Base-by-base conservation (phyloP, 2,329 filamentous ascomycete genomes). In the Claviceps humidiphila region DNA sequence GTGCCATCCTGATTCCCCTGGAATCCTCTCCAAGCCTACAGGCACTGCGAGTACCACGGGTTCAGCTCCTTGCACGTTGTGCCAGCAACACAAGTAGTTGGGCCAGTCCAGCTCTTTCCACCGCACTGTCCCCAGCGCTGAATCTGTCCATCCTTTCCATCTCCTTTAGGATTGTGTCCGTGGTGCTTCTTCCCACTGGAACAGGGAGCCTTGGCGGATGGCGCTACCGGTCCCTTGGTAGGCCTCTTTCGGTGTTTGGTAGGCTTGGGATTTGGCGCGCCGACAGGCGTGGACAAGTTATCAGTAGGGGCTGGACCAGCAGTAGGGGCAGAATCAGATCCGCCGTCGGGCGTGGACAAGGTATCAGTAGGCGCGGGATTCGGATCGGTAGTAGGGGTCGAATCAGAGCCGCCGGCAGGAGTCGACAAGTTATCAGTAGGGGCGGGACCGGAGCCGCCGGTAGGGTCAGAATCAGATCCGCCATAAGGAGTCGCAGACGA, bases 41-140 rank as follows among this genome's bases (percentile, higher is more conserved):
- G 16, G 16, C 50, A 51, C 50, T 51, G 50, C 37, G 50, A 45
- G n/a, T 51, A 51, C 17, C 22, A 51, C 26, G 42, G 26, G n/a
- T 51, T 51, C 34, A 17, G 30, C 13, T 30, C 38, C 50, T 39
- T 40, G 22, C 50, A 51, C 2, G 16, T 47, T 2, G 43, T 8
- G 41, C 43, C 42, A 17, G 17, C 39, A 42, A 34, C 50, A 43
- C 50, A 52, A 22, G 45, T 39, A 47, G 44, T 52, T 7, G 50
- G 44, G 0, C 50, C 45, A 8, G 20, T 47, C 50, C 45, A 51
- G 17, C 14, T 9, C 8, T 13, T 24, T 14, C 50, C 50, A 34
- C 50, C 43, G 37, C 50, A 47, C 37, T 47, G 43, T 26, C 26
- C 43, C 3, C 34, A 51, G n/a, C 30, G 42, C 37, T 51, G 50